Evolutionary conservation across 106 monocot genomes (phyloP), one percentile per base, ranked within the genome.

Genomic region (Dendrobium huoshanense): DNA sequence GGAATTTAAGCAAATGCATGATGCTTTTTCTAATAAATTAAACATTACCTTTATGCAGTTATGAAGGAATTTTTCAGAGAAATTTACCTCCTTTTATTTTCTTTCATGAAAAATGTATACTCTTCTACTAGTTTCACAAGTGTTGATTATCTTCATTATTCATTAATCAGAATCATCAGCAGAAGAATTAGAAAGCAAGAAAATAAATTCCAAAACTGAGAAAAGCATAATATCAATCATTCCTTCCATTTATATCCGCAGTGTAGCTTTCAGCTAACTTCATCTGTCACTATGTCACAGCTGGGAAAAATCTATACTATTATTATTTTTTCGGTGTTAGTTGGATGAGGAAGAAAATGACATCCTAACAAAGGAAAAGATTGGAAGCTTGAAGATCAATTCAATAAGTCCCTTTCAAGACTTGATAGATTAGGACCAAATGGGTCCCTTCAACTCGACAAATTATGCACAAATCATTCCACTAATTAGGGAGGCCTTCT

Each of bases 401-500:
- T 43, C 74, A 74, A 74, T 43, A 11, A 20, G 74, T 74, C 74
- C 15, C 43, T 74, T 74, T 74, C 74, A 74, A 74, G 33, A 37
- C 13, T 33, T 70, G 33, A 70, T 33, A 70, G 10, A 70, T 33
- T 37, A 70, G 33, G 15, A 70, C 15, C 33, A 31, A 27, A 31
- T 37, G 27, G 70, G 4, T 1, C 70, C 70, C 9, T 33, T 31
- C 70, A 33, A 13, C 70, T 31, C 3, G 51, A 51, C 72, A 74
- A 16, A 42, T 74, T 29, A 33, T 74, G 41, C 41, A 43, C 74
- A 74, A 74, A 74, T 74, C 74, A 74, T 43, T 74, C 74, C 74
- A 43, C 74, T 74, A 74, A 74, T 41, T 43, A 43, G 1, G 74
- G 74, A 41, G 20, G 7, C 74, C 16, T 19, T 42, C 42, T 20